These are phyloP conservation scores for Oryza australiensis DNA, from an alignment of 176 grass and related monocot genomes.

Conservation along the genomic window DNA sequence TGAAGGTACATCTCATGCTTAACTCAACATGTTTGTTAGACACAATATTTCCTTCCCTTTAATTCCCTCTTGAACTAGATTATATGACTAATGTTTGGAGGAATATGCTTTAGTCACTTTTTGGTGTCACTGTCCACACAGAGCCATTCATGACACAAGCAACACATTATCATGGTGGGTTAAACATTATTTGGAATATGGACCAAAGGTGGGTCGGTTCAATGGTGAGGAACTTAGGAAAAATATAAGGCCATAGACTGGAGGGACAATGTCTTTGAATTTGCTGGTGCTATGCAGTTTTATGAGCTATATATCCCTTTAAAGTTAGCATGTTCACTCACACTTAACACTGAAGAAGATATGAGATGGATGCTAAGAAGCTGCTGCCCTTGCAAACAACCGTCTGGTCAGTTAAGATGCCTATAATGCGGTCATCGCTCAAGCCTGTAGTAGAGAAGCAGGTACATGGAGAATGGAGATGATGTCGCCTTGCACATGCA, in stretches of 20 bases:
- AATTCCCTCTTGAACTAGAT: neutral
- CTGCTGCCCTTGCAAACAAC: neutral
- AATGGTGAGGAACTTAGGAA: no score
- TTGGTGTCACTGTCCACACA: neutral
- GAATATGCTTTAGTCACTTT: neutral
- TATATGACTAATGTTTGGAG: neutral
- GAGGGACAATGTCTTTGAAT: no score
- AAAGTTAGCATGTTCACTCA: no score
- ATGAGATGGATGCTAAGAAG: neutral
- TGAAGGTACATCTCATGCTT: constrained; percentile 55
- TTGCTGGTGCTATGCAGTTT: no score
- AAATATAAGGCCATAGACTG: no score
- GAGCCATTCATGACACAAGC: neutral
- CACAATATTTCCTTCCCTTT: neutral
- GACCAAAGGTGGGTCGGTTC: no score
- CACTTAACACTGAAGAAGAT: neutral
- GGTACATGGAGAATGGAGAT: neutral
- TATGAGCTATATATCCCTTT: no score
- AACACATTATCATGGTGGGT: neutral
- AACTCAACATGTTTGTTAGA: neutral
- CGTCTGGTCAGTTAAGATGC: neutral
- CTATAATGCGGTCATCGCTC: neutral
- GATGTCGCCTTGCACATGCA: neutral
- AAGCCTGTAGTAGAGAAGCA: neutral
- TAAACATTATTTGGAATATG: no score